Evolutionary conservation across 495 filamentous ascomycete species (phyloP), one percentile per base, ranked within the genome.

Genomic region (Aspergillus biplanus): DNA sequence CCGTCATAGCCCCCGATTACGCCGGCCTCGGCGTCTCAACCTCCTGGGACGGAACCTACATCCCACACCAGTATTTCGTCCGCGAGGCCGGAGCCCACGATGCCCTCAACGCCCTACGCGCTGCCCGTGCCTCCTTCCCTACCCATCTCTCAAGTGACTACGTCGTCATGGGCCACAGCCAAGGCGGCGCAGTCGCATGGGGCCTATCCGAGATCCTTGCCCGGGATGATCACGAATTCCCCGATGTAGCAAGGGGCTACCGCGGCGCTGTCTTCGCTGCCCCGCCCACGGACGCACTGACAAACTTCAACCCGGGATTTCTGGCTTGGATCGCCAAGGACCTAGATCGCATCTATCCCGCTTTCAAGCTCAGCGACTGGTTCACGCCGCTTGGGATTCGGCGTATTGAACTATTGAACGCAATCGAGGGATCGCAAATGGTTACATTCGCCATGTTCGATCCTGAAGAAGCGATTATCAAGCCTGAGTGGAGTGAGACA

Each of bases 1-100:
- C 78, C 15, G 83, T 86, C 7, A 73, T 87, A n/a, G 83, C 78
- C 0, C 72, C 85, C 3, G 85, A 87, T 64, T 86, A 84, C 64
- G 82, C 80, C 6, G 85, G 85, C 2, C 75, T 85, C 0, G 85
- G 85, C 33, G 73, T 86, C 34, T 65, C 62, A 35, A 72, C 65
- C n/a, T 67, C 65, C 16, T 67, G 69, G 56, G 67, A 75, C 42
- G 77, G 75, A 11, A 72, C 68, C 39, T 52, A 64, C 7, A 76
- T 81, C 50, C 59, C 62, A 18, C 82, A 85, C 68, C 71, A 78
- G 54, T 81, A 77, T 44, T 71, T 76, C 7, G 69, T 73, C 31
- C 58, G 69, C 32, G 66, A 71, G 7, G 69, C 75, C 9, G 62
- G 66, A 12, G 82, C 78, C 3, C 71, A 75, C 58, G 81, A 85